Evolutionary conservation across 2,329 filamentous ascomycete species (phyloP), one percentile per base, ranked within the genome.

Genomic region (Incumbomyces delicatus): DNA sequence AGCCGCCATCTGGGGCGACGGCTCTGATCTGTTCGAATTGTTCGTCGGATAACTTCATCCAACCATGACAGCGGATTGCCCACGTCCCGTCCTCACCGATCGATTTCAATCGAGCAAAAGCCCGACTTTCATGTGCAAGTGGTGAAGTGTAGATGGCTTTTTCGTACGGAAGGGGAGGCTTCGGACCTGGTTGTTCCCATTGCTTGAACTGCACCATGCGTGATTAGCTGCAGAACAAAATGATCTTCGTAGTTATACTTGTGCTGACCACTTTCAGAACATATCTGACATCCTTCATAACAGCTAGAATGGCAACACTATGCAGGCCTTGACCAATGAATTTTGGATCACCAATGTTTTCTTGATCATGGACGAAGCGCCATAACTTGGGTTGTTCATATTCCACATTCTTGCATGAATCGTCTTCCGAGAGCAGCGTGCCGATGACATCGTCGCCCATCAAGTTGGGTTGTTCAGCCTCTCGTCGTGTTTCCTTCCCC

Each of bases 31-130:
- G 8, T 6, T 43, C 31, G 38, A 47, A 47, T 16, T 43, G 45
- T 42, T 30, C 22, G 37, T 47, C 45, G 2, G 45, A 35, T 29
- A 47, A 43, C 31, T 34, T 43, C 39, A 47, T 47, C 45, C 45
- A 47, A 3, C 45, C 45, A 30, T 47, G 32, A 49, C 36, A 49
- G 34, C n/a, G 17, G 11, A 22, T 42, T 3, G 47, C 44, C 47
- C 44, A 49, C 2, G 43, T 49, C 34, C 44, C 38, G 6, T 44
- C 42, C 29, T 46, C 20, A 7, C 36, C 31, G 22, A 7, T 16
- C 27, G 40, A 47, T 38, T 50, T 27, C 4, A 50, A 44, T 43
- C 44, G 44, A 38, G 44, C 48, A 43, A 18, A 50, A 11, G 43
- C 43, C 38, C 44, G n/a, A 29, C 48, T 31, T 34, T 50, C 48